These are phyloP conservation scores for Saraca asoca DNA, from an alignment of 331 rosid genomes.

Conservation along the genomic window DNA sequence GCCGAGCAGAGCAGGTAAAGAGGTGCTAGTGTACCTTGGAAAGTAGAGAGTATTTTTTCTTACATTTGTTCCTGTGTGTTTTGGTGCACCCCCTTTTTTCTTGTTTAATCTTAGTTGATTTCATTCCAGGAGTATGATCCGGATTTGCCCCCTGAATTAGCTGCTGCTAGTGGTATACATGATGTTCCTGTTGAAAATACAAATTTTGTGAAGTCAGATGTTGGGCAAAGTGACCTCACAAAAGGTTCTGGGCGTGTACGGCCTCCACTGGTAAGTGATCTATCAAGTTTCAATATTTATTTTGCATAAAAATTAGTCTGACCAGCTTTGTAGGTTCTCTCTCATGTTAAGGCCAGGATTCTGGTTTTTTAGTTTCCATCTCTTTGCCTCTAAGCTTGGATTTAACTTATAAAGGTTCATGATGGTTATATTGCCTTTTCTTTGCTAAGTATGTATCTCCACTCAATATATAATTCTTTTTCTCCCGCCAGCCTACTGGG, in stretches of 20 bases:
- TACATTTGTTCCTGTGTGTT: slow-evolving; percentile 1
- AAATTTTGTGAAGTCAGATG: slow-evolving; percentile 59
- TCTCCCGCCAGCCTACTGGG: slow-evolving; percentile 81
- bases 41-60: slow-evolving; percentile 5
- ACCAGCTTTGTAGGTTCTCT: not conserved
- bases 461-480: slow-evolving; percentile 27
- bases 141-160: slow-evolving; percentile 98
- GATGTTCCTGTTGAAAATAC: slow-evolving; percentile 60
- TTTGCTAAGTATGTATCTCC: slow-evolving; percentile 27
- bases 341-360: slow-evolving; percentile 6
- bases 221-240: slow-evolving; percentile 57
- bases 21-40: slow-evolving; percentile 26
- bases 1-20: slow-evolving; percentile 90
- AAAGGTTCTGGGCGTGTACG: slow-evolving; percentile 74
- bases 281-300: slow-evolving; percentile 1
- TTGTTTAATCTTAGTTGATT: slow-evolving; percentile 14
- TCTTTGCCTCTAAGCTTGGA: slow-evolving; percentile 24
- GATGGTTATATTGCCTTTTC: slow-evolving; percentile 22
- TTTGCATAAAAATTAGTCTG: not conserved
- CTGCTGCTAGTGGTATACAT: slow-evolving; percentile 85
- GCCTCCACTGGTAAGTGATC: slow-evolving; percentile 72
- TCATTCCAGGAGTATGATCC: slow-evolving; percentile 87
- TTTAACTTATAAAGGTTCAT: slow-evolving; percentile 25
- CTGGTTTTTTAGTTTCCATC: not conserved
- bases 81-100: slow-evolving; percentile 2